These are phyloP conservation scores for Cadophora sp. DNA, from an alignment of 2,329 filamentous ascomycete species.

Conservation along the genomic window DNA sequence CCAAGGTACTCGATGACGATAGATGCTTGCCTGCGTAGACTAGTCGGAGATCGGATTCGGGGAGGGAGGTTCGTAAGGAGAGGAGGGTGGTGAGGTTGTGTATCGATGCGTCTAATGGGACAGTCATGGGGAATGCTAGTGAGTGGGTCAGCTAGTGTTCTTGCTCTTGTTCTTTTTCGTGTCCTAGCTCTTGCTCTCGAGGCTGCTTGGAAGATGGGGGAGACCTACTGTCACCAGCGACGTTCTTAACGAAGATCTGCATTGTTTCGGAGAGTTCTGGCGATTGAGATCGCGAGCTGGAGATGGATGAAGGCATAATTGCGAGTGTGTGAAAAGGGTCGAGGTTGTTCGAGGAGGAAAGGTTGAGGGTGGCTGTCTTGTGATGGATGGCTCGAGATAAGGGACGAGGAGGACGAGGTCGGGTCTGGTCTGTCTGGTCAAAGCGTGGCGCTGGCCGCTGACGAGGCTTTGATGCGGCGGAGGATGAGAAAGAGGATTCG, in stretches of 20 bases:
- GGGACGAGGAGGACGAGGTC: constrained; percentile 7
- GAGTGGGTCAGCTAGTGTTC: constrained; percentile 36
- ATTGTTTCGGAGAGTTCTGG: constrained; percentile 58
- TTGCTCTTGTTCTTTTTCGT: neutral
- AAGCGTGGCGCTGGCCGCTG: constrained; percentile 21
- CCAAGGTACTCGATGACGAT: constrained; percentile 49
- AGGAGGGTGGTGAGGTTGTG: constrained; percentile 62
- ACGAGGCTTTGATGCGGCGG: constrained; percentile 20
- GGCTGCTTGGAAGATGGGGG: constrained; percentile 21
- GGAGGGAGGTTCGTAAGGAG: constrained; percentile 62
- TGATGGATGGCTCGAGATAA: constrained; percentile 24
- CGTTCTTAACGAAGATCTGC: constrained; percentile 67
- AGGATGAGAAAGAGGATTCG: neutral
- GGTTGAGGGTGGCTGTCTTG: constrained; percentile 19
- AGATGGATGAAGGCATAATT: constrained; percentile 40
- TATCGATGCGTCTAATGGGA: constrained; percentile 60
- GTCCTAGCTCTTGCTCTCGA: neutral
- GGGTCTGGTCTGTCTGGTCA: constrained; percentile 19
- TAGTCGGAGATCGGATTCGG: constrained; percentile 58
- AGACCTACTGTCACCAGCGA: constrained; percentile 62
- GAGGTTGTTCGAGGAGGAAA: constrained; percentile 19
- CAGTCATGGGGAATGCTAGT: constrained; percentile 61
- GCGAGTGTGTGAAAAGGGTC: constrained; percentile 14
- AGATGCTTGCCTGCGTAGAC: constrained; percentile 65
- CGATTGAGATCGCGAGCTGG: constrained; percentile 44